These are phyloP conservation scores for Microbotryum violaceum DNA, from an alignment of 1,284 basidiomycete genomes.

Conservation along the genomic window DNA sequence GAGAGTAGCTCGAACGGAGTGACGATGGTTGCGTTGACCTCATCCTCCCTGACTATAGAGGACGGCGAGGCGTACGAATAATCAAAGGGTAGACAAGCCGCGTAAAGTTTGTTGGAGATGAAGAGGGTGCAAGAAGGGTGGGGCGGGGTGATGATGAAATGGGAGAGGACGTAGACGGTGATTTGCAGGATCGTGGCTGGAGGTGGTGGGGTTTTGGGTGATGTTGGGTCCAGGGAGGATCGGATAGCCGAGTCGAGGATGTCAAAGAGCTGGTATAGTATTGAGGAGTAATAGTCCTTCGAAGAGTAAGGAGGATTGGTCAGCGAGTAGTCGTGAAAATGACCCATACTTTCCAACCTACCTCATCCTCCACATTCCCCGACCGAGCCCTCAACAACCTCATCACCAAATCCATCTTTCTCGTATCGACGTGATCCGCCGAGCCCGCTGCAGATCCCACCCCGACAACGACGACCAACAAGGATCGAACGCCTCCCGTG, in stretches of 20 bases:
- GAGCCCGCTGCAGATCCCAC: neutral
- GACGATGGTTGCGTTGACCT: slow-evolving; percentile 1
- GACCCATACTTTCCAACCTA: neutral
- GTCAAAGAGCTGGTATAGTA: slow-evolving; percentile 48
- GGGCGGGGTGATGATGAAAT: slow-evolving; percentile 47
- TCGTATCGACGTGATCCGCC: slow-evolving; percentile 7
- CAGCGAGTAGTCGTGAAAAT: no score
- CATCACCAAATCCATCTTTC: slow-evolving; percentile 24
- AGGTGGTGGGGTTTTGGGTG: slow-evolving; percentile 33
- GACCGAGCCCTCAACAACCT: slow-evolving; percentile 6
- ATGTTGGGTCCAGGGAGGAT: slow-evolving; percentile 34
- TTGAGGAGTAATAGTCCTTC: neutral
- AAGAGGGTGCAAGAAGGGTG: slow-evolving; percentile 2
- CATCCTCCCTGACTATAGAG: neutral
- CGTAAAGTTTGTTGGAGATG: neutral
- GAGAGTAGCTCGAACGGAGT: neutral
- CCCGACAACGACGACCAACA: slow-evolving; percentile 31
- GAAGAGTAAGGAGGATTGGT: no score
- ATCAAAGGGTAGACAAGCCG: neutral
- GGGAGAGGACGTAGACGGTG: slow-evolving; percentile 59
- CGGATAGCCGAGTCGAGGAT: slow-evolving; percentile 43
- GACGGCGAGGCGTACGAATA: neutral
- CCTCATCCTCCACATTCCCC: neutral
- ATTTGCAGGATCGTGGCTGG: slow-evolving; percentile 49
- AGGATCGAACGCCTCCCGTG: slow-evolving; percentile 25